Conservation (phyloP, 2,329 filamentous ascomycete species). For the Chaetomium sp. region DNA sequence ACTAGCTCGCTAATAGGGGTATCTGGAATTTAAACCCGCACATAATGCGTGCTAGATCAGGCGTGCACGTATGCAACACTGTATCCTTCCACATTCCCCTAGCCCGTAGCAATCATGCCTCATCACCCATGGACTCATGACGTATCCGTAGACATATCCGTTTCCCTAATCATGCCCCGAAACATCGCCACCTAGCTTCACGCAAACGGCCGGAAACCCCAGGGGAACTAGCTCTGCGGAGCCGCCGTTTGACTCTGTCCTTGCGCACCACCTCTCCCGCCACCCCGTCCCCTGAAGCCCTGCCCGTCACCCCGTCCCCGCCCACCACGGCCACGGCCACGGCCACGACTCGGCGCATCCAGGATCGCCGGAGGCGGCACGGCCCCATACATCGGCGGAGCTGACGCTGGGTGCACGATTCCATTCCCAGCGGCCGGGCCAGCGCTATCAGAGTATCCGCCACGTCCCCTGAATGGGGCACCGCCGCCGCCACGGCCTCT, state of each 20-base stretch:
- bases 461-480: slow-evolving; percentile 23
- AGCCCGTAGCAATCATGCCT: not conserved
- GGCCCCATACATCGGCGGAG: slow-evolving; percentile 49
- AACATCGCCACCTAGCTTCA: not conserved
- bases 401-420: slow-evolving; percentile 21
- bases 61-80: not conserved
- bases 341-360: slow-evolving; percentile 49
- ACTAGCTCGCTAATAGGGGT: not conserved
- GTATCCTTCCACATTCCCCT: not conserved
- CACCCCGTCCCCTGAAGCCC: slow-evolving; percentile 24
- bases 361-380: slow-evolving; percentile 64
- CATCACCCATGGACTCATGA: slow-evolving; percentile 3
- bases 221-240: slow-evolving; percentile 1
- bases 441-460: slow-evolving; percentile 5
- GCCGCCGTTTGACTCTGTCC: slow-evolving; percentile 12
- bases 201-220: slow-evolving; percentile 1
- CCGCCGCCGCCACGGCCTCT: slow-evolving; percentile 34
- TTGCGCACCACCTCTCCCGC: slow-evolving; percentile 6
- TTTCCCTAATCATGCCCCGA: not conserved
- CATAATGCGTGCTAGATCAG: not conserved
- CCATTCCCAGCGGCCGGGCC: slow-evolving; percentile 7
- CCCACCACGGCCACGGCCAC: slow-evolving; percentile 39
- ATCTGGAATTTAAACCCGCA: not conserved
- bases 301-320: slow-evolving; percentile 23
- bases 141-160: not conserved